A percentile compares a stretch with the other conserved stretches of the same genome.
Evolutionary conservation across 2,329 filamentous ascomycete species (phyloP).

Genomic region (Exophiala viscosa): DNA sequence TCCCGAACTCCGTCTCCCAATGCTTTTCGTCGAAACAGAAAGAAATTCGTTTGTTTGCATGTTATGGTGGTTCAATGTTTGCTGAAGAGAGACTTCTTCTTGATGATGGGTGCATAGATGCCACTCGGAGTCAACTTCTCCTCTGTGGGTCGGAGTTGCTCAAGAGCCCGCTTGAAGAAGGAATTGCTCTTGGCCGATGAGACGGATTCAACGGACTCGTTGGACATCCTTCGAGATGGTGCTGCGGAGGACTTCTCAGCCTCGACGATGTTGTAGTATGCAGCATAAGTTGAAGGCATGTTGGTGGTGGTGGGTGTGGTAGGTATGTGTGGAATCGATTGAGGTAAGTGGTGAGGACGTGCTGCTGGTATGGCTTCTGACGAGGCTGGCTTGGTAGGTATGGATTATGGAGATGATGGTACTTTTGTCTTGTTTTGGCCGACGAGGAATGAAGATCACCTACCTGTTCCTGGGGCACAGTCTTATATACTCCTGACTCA

Average conservation of each 20-base stretch:
- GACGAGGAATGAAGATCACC: constrained; percentile 2
- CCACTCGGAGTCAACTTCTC: constrained; percentile 16
- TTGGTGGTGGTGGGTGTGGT: constrained; percentile 3
- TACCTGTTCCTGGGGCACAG: not conserved
- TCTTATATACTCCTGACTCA: constrained; percentile 18
- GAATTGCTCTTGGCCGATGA: constrained; percentile 16
- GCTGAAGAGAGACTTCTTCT: constrained; percentile 16
- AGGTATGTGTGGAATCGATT: not conserved
- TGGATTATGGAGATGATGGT: not conserved
- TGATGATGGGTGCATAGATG: constrained; percentile 24
- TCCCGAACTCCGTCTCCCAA: too few relatives aligned
- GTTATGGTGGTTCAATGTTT: not conserved
- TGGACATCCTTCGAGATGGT: constrained; percentile 17
- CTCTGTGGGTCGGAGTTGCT: constrained; percentile 22
- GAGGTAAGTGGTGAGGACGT: too few relatives aligned
- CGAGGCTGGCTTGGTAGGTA: not conserved
- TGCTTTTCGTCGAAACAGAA: not conserved
- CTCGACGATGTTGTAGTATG: constrained; percentile 23
- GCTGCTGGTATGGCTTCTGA: not conserved
- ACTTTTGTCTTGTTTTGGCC: constrained; percentile 4
- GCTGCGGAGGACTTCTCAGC: constrained; percentile 14
- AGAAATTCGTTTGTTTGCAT: constrained; percentile 16
- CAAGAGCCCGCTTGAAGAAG: constrained; percentile 20
- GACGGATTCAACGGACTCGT: constrained; percentile 11
- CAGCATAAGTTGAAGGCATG: constrained; percentile 24